A percentile compares a stretch with the other conserved stretches of the same genome.
These are phyloP conservation scores for Gypsophila paniculata DNA, from an alignment of 179 eudicot species.

Conservation along the genomic window DNA sequence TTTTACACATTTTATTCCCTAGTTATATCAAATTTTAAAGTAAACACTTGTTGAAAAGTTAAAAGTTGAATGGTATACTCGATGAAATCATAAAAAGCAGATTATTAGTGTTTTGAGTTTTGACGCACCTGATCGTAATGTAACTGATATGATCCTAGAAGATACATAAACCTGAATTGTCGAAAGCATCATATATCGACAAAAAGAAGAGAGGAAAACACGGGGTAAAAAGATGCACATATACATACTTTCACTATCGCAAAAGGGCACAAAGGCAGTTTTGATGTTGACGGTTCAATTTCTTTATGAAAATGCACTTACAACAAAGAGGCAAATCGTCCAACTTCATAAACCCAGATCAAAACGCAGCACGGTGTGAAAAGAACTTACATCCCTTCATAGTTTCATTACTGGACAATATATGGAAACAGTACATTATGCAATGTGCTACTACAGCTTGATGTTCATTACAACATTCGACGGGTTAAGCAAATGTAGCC, in stretches of 20 bases:
- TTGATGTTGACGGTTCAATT: no score
- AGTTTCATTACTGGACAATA: slow-evolving; percentile 19
- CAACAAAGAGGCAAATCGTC: no score
- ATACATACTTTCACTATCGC: no score
- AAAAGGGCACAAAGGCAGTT: not conserved
- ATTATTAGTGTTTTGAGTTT: no score
- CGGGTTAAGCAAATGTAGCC: slow-evolving; percentile 17
- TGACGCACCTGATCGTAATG: no score
- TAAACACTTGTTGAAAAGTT: no score
- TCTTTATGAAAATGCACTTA: no score
- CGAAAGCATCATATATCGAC: not conserved
- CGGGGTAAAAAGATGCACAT: not conserved
- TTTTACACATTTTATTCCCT: no score
- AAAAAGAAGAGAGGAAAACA: not conserved
- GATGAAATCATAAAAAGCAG: no score
- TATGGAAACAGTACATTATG: slow-evolving; percentile 2
- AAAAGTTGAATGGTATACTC: no score
- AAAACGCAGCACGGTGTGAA: not conserved
- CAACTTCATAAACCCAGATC: no score
- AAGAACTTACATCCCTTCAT: slow-evolving; percentile 1
- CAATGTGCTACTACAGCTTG: slow-evolving; percentile 23
- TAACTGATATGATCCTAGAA: not conserved
- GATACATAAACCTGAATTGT: not conserved
- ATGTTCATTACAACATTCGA: slow-evolving; percentile 18
- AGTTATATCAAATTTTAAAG: no score